phyloP scores from a whole-genome alignment of 2,329 filamentous ascomycete species.

The Shiraia sp. region DNA sequence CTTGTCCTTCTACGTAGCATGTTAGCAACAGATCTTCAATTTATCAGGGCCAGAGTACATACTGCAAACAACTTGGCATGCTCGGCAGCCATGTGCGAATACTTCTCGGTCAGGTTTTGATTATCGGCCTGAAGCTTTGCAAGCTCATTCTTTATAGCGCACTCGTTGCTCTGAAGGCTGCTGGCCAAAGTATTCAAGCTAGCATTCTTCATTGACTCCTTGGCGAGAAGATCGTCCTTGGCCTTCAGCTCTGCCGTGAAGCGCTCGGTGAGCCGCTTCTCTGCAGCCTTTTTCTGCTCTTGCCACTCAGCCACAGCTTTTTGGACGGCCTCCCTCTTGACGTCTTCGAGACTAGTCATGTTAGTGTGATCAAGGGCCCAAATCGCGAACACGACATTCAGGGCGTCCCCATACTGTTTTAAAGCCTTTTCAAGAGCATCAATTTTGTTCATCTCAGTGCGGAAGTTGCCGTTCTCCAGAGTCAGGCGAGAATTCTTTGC shows the following conservation, averaged over 20 bases:
- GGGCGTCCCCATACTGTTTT: conserved; percentile 20
- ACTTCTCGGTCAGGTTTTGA: conserved; percentile 22
- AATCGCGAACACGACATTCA: conserved; percentile 10
- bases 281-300: conserved; percentile 15
- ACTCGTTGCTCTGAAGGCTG: conserved; percentile 15
- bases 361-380: too few relatives aligned
- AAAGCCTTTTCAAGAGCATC: conserved; percentile 11
- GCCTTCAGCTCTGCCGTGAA: conserved; percentile 22
- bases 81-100: conserved; percentile 23
- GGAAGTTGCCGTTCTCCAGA: conserved; percentile 34
- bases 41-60: conserved; percentile 1
- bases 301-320: conserved; percentile 15
- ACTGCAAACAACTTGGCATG: conserved; percentile 24
- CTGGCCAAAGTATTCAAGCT: conserved; percentile 18
- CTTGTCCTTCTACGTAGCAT: conserved; percentile 7
- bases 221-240: conserved; percentile 18
- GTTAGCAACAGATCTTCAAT: conserved; percentile 1
- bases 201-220: conserved; percentile 21
- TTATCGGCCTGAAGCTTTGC: conserved; percentile 24
- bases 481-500: conserved; percentile 30
- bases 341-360: conserved; percentile 19
- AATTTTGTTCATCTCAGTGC: conserved; percentile 21
- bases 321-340: conserved; percentile 20
- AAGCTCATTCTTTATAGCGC: conserved; percentile 14
- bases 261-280: conserved; percentile 16